Conservation (phyloP, 179 eudicot species). For the Vitellaria paradoxa region DNA sequence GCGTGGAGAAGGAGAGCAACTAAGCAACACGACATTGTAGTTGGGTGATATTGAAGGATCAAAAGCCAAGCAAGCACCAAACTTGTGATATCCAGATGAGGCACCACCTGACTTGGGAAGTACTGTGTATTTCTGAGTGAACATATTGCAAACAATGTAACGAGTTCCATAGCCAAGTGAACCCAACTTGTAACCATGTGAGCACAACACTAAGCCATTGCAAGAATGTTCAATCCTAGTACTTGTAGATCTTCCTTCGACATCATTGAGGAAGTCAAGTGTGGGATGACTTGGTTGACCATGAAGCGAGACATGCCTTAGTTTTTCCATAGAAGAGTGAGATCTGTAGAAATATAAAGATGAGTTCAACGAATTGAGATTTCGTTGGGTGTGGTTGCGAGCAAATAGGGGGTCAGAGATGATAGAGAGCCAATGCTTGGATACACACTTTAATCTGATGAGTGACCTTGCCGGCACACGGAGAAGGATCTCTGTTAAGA, state of each 20-base stretch:
- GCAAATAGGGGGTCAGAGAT: neutral
- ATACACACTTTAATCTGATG: constrained; percentile 10
- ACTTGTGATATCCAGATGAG: neutral
- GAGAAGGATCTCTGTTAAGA: neutral
- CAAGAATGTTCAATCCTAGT: neutral
- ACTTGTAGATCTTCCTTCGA: neutral
- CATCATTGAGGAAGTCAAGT: neutral
- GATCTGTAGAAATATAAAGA: neutral
- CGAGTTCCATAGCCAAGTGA: neutral
- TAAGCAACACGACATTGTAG: neutral
- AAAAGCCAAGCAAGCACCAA: neutral
- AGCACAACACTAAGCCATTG: neutral
- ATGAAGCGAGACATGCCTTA: neutral
- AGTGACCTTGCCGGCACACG: constrained; percentile 8
- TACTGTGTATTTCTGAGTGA: constrained; percentile 5
- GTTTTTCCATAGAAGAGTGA: no score
- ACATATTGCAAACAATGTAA: neutral
- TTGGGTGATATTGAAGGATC: constrained; percentile 1
- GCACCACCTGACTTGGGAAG: no score
- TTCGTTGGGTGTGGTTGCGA: neutral
- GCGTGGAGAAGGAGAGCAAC: no score
- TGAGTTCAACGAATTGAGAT: neutral
- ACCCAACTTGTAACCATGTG: no score
- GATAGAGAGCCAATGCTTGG: no score
- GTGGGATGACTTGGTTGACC: constrained; percentile 1